These are phyloP conservation scores for Chaetothyriales sp. DNA, from an alignment of 2,329 filamentous ascomycete genomes.

Conservation along the genomic window DNA sequence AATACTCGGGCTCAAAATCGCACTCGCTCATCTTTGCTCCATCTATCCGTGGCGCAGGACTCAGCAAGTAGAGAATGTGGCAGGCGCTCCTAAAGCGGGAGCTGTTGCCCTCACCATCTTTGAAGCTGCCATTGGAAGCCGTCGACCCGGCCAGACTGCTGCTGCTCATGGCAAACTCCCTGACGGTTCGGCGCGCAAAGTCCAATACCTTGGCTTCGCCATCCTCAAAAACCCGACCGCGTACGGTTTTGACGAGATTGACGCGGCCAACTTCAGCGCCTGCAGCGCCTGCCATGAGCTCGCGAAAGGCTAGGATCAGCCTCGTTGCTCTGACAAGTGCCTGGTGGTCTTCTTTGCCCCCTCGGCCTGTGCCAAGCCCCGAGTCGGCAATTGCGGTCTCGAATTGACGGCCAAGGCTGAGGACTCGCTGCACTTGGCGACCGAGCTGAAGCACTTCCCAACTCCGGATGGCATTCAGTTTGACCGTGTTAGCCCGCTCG, in stretches of 20 bases:
- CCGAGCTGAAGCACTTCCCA: conserved; percentile 69
- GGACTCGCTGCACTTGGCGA: conserved; percentile 60
- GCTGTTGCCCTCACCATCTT: conserved; percentile 60
- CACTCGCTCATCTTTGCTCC: conserved; percentile 31
- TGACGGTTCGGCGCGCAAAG: conserved; percentile 62
- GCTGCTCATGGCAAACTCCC: conserved; percentile 65
- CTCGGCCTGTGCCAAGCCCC: conserved; percentile 25
- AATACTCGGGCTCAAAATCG: conserved; percentile 51
- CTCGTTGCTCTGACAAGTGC: conserved; percentile 71
- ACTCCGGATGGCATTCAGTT: conserved; percentile 60
- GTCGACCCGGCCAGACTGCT: conserved; percentile 34
- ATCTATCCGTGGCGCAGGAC: conserved; percentile 40
- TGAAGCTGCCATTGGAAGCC: conserved; percentile 31
- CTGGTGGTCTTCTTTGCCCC: conserved; percentile 54
- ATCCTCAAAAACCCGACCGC: conserved; percentile 54
- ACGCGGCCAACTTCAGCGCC: conserved; percentile 63
- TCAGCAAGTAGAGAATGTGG: conserved; percentile 66
- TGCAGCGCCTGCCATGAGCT: conserved; percentile 56
- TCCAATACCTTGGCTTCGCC: conserved; percentile 61
- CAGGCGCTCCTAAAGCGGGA: conserved; percentile 60
- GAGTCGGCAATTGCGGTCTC: conserved; percentile 73
- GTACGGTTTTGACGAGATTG: conserved; percentile 56
- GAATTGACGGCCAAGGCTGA: conserved; percentile 72
- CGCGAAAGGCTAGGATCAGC: conserved; percentile 60
- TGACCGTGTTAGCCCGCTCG: conserved; percentile 71